Evolutionary conservation across 495 filamentous ascomycete genomes (phyloP), one percentile per base, ranked within the genome.

Genomic region (Neurospora terricola): DNA sequence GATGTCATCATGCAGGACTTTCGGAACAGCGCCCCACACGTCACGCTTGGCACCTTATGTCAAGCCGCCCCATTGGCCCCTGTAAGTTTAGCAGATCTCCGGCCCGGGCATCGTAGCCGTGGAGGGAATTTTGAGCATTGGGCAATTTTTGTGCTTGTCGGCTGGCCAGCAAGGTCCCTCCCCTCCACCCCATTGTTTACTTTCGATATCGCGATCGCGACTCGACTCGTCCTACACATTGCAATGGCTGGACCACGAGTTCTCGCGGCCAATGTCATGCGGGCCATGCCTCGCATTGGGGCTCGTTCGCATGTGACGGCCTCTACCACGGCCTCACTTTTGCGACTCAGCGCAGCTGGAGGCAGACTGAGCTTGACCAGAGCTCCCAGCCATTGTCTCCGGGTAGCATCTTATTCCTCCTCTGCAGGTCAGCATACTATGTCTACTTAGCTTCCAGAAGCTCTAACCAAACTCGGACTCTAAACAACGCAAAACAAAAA

Each of bases 1-100:
- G 73, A 79, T 79, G 76, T 78, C 78, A 79, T 78, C 71, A 69
- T 79, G 73, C 76, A 74, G 68, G 66, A 21, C 70, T 59, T 36
- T 45, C 38, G 34, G 70, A 30, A 36, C n/a, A 27, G 16, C 10
- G 11, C 70, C 37, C 21, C 42, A 34, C 72, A 40, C 48, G 8
- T 66, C 70, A 14, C 10, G 54, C 54, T 72, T 48, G 70, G 70
- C 70, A 3, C 43, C 21, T 59, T 42, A 38, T 48, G 30, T 59
- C 23, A 27, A 59, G 34, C 34, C 21, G 34, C 34, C 21, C 48
- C 23, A 59, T 59, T 62, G 54, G 54, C 54, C 54, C 23, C 12
- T 27, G 23, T 16, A 62, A 30, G 45, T 14, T 16, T 30, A 59
- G 54, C 54, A 62, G 48, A 62, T 62, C 48, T 59, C 45, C 54